Percentiles rank a stretch among this genome's conserved stretches.
phyloP scores from a whole-genome alignment of 768 basidiomycete genomes.

The Cyclocybe cylindracea region DNA sequence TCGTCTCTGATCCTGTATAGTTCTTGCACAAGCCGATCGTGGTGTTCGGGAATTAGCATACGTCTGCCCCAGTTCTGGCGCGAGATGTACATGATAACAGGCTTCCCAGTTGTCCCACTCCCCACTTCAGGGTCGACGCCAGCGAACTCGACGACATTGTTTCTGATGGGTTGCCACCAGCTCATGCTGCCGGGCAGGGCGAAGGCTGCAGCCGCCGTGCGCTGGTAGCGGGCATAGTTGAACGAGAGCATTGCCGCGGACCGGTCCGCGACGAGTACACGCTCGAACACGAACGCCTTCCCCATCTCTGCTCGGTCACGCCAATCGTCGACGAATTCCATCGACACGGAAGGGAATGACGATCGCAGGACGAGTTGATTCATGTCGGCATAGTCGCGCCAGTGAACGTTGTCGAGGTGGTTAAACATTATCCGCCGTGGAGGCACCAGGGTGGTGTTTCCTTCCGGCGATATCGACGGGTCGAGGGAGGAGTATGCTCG shows the following conservation, averaged over 20 bases:
- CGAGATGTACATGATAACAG: conserved; percentile 92
- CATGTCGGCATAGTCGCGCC: conserved; percentile 92
- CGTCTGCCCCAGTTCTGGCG: conserved; percentile 88
- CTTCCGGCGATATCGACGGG: conserved; percentile 60
- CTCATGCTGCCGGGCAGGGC: conserved; percentile 69
- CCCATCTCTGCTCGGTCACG: conserved; percentile 72
- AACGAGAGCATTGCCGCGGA: conserved; percentile 77
- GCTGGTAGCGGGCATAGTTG: conserved; percentile 68
- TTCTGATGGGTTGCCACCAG: conserved; percentile 85
- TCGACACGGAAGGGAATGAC: conserved; percentile 76
- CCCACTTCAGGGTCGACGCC: conserved; percentile 51
- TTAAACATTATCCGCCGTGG: conserved; percentile 77
- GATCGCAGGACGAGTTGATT: conserved; percentile 84
- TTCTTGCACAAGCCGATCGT: conserved; percentile 77
- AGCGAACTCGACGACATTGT: conserved; percentile 72
- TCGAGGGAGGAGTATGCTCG: conserved; percentile 86
- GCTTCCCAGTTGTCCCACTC: conserved; percentile 48
- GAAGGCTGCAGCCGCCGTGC: conserved; percentile 77
- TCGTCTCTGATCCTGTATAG: conserved; percentile 66
- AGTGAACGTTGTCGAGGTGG: conserved; percentile 71
- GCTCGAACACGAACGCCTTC: conserved; percentile 77
- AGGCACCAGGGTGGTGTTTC: conserved; percentile 71
- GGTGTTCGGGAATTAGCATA: conserved; percentile 75
- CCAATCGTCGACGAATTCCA: conserved; percentile 87
- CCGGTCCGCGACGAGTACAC: conserved; percentile 87